Evolutionary conservation across 2,329 filamentous ascomycete species (phyloP).

Genomic region (Aspergillus ustus): DNA sequence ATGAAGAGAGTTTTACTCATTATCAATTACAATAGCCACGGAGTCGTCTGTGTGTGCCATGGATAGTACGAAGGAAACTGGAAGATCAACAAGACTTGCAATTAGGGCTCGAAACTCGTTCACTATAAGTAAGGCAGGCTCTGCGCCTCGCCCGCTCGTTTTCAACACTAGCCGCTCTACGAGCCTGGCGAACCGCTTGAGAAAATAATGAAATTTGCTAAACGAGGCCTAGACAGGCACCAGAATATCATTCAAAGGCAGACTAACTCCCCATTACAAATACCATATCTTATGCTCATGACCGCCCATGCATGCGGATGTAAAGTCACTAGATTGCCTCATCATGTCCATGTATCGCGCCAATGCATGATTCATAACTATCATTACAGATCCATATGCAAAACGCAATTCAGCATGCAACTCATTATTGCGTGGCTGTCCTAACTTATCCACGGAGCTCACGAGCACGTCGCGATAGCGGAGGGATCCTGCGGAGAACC

Average conservation of each 20-base stretch:
- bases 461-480: conserved; percentile 49
- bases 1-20: no score
- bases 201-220: neutral
- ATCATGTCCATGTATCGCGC: conserved; percentile 7
- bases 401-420: conserved; percentile 11
- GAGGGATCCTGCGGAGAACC: conserved; percentile 57
- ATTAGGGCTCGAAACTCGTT: neutral
- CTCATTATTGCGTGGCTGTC: neutral
- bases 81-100: neutral
- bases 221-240: neutral
- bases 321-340: neutral
- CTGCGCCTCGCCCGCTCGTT: neutral
- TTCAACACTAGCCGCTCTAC: neutral
- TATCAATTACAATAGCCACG: no score
- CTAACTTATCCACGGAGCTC: conserved; percentile 34
- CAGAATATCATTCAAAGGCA: neutral
- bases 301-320: neutral
- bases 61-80: neutral
- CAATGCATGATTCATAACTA: conserved; percentile 19
- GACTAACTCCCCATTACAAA: conserved; percentile 4
- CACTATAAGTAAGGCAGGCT: neutral
- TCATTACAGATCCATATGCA: conserved; percentile 17
- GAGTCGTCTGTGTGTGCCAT: no score
- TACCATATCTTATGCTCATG: conserved; percentile 1
- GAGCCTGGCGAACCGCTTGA: neutral